Base-by-base conservation (phyloP, 495 filamentous ascomycete species). In the Oidiodendron maius region DNA sequence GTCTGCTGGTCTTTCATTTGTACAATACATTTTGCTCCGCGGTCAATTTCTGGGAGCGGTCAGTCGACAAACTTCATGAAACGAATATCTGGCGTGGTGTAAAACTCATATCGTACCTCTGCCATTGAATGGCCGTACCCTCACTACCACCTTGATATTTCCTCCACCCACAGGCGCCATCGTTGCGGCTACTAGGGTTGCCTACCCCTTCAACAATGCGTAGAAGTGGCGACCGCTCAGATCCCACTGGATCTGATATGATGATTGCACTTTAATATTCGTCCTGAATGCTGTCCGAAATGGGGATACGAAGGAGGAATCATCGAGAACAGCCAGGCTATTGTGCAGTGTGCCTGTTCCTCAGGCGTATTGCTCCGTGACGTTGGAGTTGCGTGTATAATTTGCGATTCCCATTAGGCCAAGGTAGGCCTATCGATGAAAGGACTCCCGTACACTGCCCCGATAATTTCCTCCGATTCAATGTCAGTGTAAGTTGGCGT, bases 81-180 rank as follows among this genome's bases (percentile, higher is more conserved):
- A 21, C 13, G 22, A 23, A 18, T 10, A 17, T 1, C 18, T 17
- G 2, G 20, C 8, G 28, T 47, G 37, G 47, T 30, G 35, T 32
- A 36, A 46, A 32, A 5, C 11, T 40, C 16, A 10, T 56, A 41
- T 62, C 81, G 68, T 71, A 91, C 91, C 91, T 89, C 91, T 83
- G 57, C 77, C 76, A 66, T 95, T 96, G 68, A 96, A 96, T 24
- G 91, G 90, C 62, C 91, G 81, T 50, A 83, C 77, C 69, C 93
- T 81, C 71, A 99, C 93, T 76, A 99, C 93, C 72, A 99, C 93
- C 86, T 97, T 99, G 66, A 99, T 99, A 64, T 99, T 99, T 68
- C 93, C 93, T 66, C 86, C 90, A 48, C 84, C 86, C 50, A 61
- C 61, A 48, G 47, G 51, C 40, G 57, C 52, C 57, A 56, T 60